Evolutionary conservation across 441 rosid species (phyloP), one percentile per base, ranked within the genome.

Genomic region (Arabidopsis lyrata): DNA sequence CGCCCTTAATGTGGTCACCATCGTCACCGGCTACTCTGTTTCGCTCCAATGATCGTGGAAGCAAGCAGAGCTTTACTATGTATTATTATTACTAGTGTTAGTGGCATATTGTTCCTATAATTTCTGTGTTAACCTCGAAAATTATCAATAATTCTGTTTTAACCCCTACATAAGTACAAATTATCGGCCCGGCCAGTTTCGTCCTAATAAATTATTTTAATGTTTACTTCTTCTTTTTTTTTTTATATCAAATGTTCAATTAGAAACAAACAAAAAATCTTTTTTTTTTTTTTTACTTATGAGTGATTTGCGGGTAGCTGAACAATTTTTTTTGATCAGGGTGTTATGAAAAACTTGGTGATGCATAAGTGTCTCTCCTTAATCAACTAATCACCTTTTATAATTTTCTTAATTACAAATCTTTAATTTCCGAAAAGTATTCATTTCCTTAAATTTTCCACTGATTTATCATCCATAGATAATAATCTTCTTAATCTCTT

Each of bases 391-490:
- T 52, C 57, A 60, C 78, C 69, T 32, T 15, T 59, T 35, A 15
- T 29, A 29, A 29, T 36, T 36, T 29, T 34, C 70, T 42, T 24
- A 61, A 27, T 45, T 20, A 44, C 41, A 44, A 32, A 6, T 35
- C 10, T 29, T 15, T 12, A 50, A 27, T 8, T 58, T 29, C 68
- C 62, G 53, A 41, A 41, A 50, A 61, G 3, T 50, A 50, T 27
- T 55, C 42, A 42, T 18, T 16, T 20, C 59, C 58, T 22, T 61
- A 13, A 45, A 39, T 10, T 35, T 15, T 9, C 61, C 75, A 70
- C 60, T 27, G 45, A 56, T 48, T 56, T 15, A 48, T 70, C 76
- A 3, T 63, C 76, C 80, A 74, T 68, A 61, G 58, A 75, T 29
- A 29, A 29, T 4, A 24, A 24, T 66, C 3, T 8, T 16, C 1